phyloP scores from a whole-genome alignment of 176 grass and related monocot species.

The Panicum miliaceum region DNA sequence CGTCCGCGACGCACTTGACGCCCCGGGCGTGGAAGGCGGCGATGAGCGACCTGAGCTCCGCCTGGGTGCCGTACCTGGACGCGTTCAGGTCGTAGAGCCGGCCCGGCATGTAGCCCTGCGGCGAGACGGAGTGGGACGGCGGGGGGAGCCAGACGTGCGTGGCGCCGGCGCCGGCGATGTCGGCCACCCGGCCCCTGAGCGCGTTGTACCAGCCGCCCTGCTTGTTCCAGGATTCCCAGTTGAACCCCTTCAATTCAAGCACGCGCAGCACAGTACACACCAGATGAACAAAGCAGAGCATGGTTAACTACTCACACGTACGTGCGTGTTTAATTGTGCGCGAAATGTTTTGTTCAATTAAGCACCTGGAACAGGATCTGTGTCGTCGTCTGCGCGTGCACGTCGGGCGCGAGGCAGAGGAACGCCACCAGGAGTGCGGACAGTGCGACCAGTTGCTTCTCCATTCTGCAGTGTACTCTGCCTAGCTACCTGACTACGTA shows the following conservation, averaged over 20 bases:
- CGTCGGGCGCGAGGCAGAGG: background rate
- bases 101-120: constrained; percentile 91
- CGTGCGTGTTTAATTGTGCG: no score
- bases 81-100: constrained; percentile 76
- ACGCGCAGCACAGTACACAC: background rate
- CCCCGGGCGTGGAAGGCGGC: constrained; percentile 55
- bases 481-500: background rate
- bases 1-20: constrained; percentile 68
- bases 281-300: background rate
- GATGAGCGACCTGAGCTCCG: constrained; percentile 62
- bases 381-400: constrained; percentile 6
- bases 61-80: constrained; percentile 71
- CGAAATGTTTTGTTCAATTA: no score
- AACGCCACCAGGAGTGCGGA: constrained; percentile 6
- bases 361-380: constrained; percentile 53
- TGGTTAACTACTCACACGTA: background rate
- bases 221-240: constrained; percentile 91
- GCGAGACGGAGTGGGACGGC: constrained; percentile 66
- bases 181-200: constrained; percentile 44
- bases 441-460: constrained; percentile 7
- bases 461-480: background rate
- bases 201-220: constrained; percentile 79
- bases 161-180: constrained; percentile 53
- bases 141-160: constrained; percentile 89
- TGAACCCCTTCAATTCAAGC: constrained; percentile 70